Conservation (phyloP, 73 alveolate species). For the Loxodes magnus region DNA sequence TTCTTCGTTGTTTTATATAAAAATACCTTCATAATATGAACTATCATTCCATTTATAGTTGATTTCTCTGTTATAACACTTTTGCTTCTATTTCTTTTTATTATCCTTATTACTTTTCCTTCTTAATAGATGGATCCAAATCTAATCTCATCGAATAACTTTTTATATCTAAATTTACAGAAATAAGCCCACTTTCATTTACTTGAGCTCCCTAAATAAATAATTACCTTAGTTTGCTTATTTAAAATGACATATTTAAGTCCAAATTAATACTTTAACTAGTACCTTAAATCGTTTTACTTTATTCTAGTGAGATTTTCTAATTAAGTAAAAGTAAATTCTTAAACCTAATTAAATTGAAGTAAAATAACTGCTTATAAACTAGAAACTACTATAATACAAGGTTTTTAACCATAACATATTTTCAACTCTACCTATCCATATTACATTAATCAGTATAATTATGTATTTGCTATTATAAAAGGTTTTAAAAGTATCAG, state of each 20-base stretch:
- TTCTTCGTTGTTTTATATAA: conserved; percentile 51
- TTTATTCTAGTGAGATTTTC: no score
- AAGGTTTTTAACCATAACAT: conserved; percentile 19
- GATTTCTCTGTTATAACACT: conserved; percentile 53
- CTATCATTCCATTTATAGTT: no score
- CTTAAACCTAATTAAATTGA: conserved; percentile 28
- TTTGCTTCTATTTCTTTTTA: conserved; percentile 35
- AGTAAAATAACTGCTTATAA: conserved; percentile 41
- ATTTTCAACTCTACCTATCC: conserved; percentile 33
- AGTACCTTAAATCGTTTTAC: no score
- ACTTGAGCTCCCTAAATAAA: no score
- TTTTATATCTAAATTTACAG: no score
- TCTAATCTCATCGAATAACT: conserved; percentile 26
- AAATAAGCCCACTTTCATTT: no score
- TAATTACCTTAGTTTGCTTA: no score
- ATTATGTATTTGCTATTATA: conserved; percentile 42
- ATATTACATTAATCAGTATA: conserved; percentile 28
- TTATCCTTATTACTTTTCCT: conserved; percentile 34
- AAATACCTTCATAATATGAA: no score
- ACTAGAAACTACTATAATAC: conserved; percentile 25
- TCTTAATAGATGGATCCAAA: conserved; percentile 23
- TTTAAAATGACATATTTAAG: no score
- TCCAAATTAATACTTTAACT: no score
- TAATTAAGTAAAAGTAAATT: conserved; percentile 24
- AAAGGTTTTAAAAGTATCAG: conserved; percentile 28